These are phyloP conservation scores for Alternaria postmessia DNA, from an alignment of 2,329 filamentous ascomycete genomes.

Conservation along the genomic window DNA sequence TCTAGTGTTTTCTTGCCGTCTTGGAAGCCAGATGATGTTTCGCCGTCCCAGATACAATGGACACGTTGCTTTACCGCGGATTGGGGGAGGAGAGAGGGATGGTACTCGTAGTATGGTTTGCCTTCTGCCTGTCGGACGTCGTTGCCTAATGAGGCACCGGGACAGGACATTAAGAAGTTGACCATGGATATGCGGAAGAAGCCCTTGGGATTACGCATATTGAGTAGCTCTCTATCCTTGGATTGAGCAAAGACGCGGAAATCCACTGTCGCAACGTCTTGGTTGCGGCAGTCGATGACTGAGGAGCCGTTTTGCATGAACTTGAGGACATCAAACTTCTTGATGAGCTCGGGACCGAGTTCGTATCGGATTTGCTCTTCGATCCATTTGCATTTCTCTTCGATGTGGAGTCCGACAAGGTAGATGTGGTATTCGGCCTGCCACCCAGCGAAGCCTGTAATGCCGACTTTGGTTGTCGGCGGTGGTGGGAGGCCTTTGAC, in stretches of 20 bases:
- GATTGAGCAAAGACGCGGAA: conserved; percentile 59
- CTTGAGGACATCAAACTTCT: conserved; percentile 49
- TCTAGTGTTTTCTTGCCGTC: conserved; percentile 31
- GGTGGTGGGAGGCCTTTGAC: conserved; percentile 53
- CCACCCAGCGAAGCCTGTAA: conserved; percentile 57
- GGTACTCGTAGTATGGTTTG: conserved; percentile 53
- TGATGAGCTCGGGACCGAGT: conserved; percentile 46
- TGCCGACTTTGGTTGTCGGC: conserved; percentile 59
- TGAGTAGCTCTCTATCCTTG: conserved; percentile 48
- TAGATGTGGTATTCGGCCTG: conserved; percentile 59
- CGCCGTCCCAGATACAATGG: conserved; percentile 39
- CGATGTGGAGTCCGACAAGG: conserved; percentile 56
- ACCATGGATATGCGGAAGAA: conserved; percentile 55
- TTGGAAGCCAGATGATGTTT: conserved; percentile 18
- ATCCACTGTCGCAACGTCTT: conserved; percentile 60
- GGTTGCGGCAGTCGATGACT: conserved; percentile 52
- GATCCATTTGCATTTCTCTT: conserved; percentile 56
- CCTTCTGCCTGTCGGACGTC: conserved; percentile 38
- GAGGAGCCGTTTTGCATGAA: conserved; percentile 53
- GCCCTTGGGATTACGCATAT: conserved; percentile 50
- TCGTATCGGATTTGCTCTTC: conserved; percentile 49
- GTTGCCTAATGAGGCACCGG: conserved; percentile 47
- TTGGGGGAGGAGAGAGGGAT: conserved; percentile 48
- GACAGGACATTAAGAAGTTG: conserved; percentile 54
- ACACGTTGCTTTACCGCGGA: conserved; percentile 37